Percentiles rank a stretch among this genome's conserved stretches.
Evolutionary conservation across 1,284 basidiomycete species (phyloP).

Genomic region (Austropuccinia psidii): DNA sequence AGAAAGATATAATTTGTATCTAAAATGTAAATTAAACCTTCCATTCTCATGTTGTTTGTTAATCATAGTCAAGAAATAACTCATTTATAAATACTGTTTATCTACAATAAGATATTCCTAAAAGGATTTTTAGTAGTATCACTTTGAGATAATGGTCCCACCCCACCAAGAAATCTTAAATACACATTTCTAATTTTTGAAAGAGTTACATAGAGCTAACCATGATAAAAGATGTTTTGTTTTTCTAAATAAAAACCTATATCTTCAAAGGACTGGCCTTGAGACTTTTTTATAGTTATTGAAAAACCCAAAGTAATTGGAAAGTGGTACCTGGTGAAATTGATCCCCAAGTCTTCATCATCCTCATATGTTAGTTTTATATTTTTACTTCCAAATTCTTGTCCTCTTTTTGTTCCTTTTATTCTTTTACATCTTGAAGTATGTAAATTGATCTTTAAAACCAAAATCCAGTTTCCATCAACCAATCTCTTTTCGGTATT

Average conservation of each 20-base stretch:
- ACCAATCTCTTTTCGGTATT: slow-evolving; percentile 47
- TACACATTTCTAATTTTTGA: too few species aligned
- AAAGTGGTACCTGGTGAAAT: slow-evolving; percentile 48
- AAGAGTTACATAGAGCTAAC: slow-evolving; percentile 52
- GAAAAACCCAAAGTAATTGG: slow-evolving; percentile 50
- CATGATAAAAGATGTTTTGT: slow-evolving; percentile 51
- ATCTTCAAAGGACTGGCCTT: slow-evolving; percentile 50
- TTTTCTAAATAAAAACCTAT: slow-evolving; percentile 47
- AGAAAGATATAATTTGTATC: too few species aligned
- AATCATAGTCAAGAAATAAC: too few species aligned
- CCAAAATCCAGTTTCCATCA: slow-evolving; percentile 45
- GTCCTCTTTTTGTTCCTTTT: neutral
- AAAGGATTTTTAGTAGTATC: too few species aligned
- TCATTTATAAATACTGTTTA: too few species aligned
- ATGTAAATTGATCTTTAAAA: neutral
- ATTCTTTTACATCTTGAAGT: neutral
- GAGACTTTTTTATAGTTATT: slow-evolving; percentile 51
- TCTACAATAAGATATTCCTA: too few species aligned
- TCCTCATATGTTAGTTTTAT: neutral
- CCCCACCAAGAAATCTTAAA: too few species aligned
- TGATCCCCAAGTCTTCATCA: slow-evolving; percentile 36
- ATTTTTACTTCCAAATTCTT: neutral
- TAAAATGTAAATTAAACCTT: too few species aligned
- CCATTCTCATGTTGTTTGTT: too few species aligned
- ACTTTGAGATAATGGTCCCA: too few species aligned